Percentiles rank a stretch among this genome's conserved stretches.
Conservation (phyloP, 129 eudicot species). For the Daucus carota region DH1_v3.0 NC_030388.2:24094001-24094500, state of each 20-base stretch:
- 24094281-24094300: neutral
- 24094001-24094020: conserved; percentile 52
- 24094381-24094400: neutral
- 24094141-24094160: neutral
- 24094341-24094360: neutral
- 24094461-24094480: neutral
- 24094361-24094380: neutral
- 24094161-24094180: neutral
- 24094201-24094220: neutral
- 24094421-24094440: neutral
- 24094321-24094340: neutral
- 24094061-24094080: neutral
- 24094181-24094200: neutral
- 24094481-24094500: no score
- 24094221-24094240: neutral
- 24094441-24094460: neutral
- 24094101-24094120: neutral
- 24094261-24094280: neutral
- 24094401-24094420: neutral
- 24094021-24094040: neutral
- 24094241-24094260: neutral
- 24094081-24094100: neutral
- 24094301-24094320: neutral
- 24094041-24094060: neutral
- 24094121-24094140: neutral